phyloP scores from a whole-genome alignment of 2,329 filamentous ascomycete species.

The Fusarium transvaalense region DNA sequence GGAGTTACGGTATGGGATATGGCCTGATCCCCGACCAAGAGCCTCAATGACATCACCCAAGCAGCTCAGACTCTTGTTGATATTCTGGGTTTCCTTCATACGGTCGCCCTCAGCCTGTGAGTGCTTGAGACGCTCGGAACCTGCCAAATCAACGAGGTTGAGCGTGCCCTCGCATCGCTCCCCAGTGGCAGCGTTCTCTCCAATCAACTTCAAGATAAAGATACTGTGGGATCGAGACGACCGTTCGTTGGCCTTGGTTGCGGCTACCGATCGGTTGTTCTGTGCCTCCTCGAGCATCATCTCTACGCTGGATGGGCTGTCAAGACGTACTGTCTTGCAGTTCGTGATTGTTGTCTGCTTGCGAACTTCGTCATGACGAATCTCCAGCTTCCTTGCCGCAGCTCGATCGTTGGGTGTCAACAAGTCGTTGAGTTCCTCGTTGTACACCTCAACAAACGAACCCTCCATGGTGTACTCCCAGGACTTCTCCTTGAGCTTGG shows the following conservation, averaged over 20 bases:
- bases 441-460: conserved; percentile 97
- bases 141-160: conserved; percentile 95
- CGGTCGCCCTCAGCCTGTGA: conserved; percentile 88
- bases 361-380: conserved; percentile 84
- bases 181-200: conserved; percentile 79
- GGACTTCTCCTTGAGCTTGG: conserved; percentile 85
- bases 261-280: conserved; percentile 89
- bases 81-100: conserved; percentile 94
- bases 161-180: conserved; percentile 92
- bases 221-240: conserved; percentile 96
- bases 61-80: conserved; percentile 94
- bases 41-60: conserved; percentile 95
- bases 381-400: conserved; percentile 82
- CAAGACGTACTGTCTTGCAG: conserved; percentile 79
- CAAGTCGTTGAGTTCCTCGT: conserved; percentile 94
- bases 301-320: conserved; percentile 84
- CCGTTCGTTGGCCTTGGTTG: conserved; percentile 96
- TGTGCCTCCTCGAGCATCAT: conserved; percentile 83
- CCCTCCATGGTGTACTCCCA: conserved; percentile 97
- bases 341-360: conserved; percentile 87
- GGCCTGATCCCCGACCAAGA: conserved; percentile 84
- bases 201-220: conserved; percentile 86
- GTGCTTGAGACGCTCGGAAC: conserved; percentile 90
- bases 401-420: conserved; percentile 71
- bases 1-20: conserved; percentile 95